Evolutionary conservation across 2,329 filamentous ascomycete genomes (phyloP).

Genomic region (Diaporthe amygdali): DNA sequence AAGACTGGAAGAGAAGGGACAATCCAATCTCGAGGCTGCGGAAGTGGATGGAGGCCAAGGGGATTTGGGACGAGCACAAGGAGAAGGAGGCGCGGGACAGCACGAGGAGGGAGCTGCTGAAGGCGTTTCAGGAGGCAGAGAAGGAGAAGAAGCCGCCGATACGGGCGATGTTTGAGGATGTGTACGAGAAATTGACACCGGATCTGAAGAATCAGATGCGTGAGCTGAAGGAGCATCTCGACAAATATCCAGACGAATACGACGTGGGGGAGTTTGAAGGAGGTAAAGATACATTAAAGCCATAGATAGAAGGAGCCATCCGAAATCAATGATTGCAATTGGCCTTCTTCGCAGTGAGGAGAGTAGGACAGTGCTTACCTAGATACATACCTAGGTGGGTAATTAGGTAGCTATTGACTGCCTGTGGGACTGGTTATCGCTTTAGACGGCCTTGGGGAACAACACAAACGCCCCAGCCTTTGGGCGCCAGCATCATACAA

Average conservation of each 20-base stretch:
- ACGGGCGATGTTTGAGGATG: constrained; percentile 78
- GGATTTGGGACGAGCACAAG: constrained; percentile 82
- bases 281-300: constrained; percentile 35
- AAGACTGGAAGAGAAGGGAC: constrained; percentile 73
- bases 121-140: constrained; percentile 84
- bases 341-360: neutral
- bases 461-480: neutral
- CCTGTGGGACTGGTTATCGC: neutral
- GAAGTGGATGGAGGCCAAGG: constrained; percentile 81
- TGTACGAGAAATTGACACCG: constrained; percentile 83
- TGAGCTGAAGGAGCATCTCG: constrained; percentile 75
- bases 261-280: constrained; percentile 55
- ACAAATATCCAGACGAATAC: constrained; percentile 91
- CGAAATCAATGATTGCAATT: neutral
- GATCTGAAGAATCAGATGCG: constrained; percentile 70
- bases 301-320: constrained; percentile 20
- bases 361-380: neutral
- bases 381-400: too few species aligned
- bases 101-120: constrained; percentile 66
- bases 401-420: neutral
- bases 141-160: constrained; percentile 80
- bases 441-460: neutral
- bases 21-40: constrained; percentile 43
- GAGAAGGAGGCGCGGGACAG: constrained; percentile 62
- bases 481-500: neutral